A percentile compares a stretch with the other conserved stretches of the same genome.
phyloP scores from a whole-genome alignment of 352 stramenopile genomes.

The Phytophthora agathidicida region DNA sequence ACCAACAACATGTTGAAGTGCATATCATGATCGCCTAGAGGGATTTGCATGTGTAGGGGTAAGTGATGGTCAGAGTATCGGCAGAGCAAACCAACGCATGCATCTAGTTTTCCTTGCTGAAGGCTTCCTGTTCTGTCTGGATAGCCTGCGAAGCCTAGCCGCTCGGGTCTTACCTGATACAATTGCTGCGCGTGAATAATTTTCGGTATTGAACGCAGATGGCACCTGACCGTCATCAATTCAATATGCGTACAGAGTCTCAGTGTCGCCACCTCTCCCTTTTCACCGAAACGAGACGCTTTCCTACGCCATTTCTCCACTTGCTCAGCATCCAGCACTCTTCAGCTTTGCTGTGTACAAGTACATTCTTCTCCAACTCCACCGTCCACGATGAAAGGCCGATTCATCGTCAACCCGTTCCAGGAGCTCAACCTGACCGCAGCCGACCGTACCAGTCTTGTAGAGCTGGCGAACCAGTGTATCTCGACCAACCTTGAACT shows the following conservation, averaged over 20 bases:
- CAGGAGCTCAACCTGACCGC: conserved; percentile 23
- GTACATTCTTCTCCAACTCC: no score
- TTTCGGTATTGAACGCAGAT: neutral
- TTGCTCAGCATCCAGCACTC: conserved; percentile 2
- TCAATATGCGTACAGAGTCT: no score
- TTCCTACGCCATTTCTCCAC: conserved; percentile 14
- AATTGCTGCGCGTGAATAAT: no score
- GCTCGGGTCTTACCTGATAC: conserved; percentile 15
- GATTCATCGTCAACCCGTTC: conserved; percentile 44
- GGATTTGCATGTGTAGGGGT: conserved; percentile 6
- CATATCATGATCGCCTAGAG: neutral
- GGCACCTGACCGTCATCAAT: neutral
- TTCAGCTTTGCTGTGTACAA: no score
- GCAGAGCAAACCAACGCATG: neutral
- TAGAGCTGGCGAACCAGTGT: conserved; percentile 30
- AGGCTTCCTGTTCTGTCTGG: neutral
- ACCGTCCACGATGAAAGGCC: conserved; percentile 25
- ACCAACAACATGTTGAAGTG: conserved; percentile 11
- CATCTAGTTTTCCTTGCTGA: neutral
- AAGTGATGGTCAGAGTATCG: no score
- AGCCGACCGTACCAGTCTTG: conserved; percentile 16
- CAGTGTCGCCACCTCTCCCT: neutral
- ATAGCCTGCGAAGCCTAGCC: neutral
- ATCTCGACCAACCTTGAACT: conserved; percentile 26
- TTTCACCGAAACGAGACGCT: neutral